Evolutionary conservation across 106 monocot species (phyloP), one percentile per base, ranked within the genome.

Genomic region (Apostasia ramifera): DNA sequence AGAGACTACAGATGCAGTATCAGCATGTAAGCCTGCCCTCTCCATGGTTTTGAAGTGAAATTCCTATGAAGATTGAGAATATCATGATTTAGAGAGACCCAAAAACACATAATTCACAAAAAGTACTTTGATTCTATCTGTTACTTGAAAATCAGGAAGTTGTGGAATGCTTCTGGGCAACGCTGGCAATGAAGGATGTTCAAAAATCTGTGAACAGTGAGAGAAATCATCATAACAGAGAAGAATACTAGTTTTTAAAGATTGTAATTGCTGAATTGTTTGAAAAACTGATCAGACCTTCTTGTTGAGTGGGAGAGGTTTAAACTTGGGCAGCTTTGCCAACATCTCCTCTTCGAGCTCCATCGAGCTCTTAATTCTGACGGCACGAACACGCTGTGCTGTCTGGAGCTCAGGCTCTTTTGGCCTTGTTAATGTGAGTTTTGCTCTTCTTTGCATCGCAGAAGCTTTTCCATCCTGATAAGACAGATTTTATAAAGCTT

Each of bases 311-410:
- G 97, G 85, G 1, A 84, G 76, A 62, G 92, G 93, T 83, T 85
- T 98, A 59, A 98, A 98, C 59, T 90, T 98, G 0, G 97, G 97
- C 6, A 98, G 78, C 73, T 90, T 98, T 26, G 97, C 85, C 69
- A 98, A 55, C 90, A 90, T 90, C 66, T 97, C 97, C 71, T 82
- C 84, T 57, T 98, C 97, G 10, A 93, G 71, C 70, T 98, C 97
- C 9, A 79, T 87, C 26, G 92, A 81, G 69, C 92, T 98, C 68
- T 93, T 98, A 11, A 90, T 66, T 73, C 87, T 81, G 9, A 98
- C 81, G 3, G 97, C 89, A 44, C 93, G 82, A 68, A 90, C 90
- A 5, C 97, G 66, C 42, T 87, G 85, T 0, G 86, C 54, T 10
- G 97, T 98, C 67, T 85, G 76, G 6, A 93, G 74, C 38, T 85